Evolutionary conservation across 176 grass and related monocot genomes (phyloP).

Genomic region (Elaeis guineensis): DNA sequence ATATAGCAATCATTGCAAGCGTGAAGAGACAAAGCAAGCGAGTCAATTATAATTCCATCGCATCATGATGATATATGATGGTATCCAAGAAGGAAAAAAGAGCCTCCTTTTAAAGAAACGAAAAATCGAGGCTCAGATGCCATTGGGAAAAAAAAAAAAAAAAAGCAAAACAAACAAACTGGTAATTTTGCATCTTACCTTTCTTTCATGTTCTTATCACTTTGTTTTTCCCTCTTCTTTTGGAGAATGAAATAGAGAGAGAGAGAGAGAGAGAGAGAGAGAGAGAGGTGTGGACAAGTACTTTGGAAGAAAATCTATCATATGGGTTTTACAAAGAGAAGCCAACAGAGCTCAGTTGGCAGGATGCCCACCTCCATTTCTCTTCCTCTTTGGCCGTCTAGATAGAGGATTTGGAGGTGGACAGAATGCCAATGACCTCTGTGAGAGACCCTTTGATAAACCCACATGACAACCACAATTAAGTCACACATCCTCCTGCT

Average conservation of each 20-base stretch:
- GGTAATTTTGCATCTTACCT: neutral
- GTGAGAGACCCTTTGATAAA: conserved; percentile 39
- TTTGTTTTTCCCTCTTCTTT: neutral
- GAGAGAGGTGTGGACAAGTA: too few species aligned
- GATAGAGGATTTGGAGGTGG: conserved; percentile 39
- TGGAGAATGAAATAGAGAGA: too few species aligned
- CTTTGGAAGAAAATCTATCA: conserved; percentile 10
- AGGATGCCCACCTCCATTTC: conserved; percentile 80
- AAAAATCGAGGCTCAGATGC: too few species aligned
- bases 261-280: too few species aligned
- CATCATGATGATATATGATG: too few species aligned
- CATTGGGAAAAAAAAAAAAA: neutral
- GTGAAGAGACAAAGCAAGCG: too few species aligned
- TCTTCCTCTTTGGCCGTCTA: conserved; percentile 5
- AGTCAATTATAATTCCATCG: too few species aligned
- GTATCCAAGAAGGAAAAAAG: too few species aligned
- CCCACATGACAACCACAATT: conserved; percentile 27
- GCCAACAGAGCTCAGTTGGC: conserved; percentile 79
- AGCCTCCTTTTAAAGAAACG: too few species aligned
- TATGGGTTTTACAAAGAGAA: conserved; percentile 66
- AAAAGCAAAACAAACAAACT: neutral
- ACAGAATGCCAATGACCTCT: conserved; percentile 46
- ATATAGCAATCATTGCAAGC: too few species aligned
- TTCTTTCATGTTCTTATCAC: neutral
- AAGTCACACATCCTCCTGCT: neutral